Evolutionary conservation across 73 alveolate species (phyloP), one percentile per base, ranked within the genome.

Genomic region (Strombidium stylifer): DNA sequence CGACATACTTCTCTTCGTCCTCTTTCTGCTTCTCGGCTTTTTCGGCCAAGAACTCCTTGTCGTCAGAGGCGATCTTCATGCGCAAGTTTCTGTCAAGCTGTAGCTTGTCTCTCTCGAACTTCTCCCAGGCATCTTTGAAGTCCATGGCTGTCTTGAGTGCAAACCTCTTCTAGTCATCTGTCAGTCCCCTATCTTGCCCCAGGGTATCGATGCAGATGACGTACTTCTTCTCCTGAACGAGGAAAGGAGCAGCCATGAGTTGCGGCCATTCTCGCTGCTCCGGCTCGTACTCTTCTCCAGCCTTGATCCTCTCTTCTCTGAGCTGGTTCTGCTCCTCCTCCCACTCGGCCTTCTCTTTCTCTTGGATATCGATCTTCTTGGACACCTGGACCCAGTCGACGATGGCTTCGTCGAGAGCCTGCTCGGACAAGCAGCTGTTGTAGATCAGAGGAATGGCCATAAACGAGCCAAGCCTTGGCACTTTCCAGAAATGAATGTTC

Each of bases 391-490:
- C 51, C 50, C 77, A 75, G 69, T 93, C 94, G 25, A 80, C 94
- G 26, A 85, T 65, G 0, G 94, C 98, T 40, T 88, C 87, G 42
- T 82, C 88, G 35, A 90, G 68, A 58, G 96, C 83, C 39, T 71
- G 71, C 62, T 92, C 94, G 28, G 61, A 84, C 59, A 81, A 54
- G 45, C 95, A 84, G 0, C 93, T 76, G 44, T 85, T 65, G 71
- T 90, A 93, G 25, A 80, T 75, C 32, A 89, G 81, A 24, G 90
- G 93, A 40, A 90, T 73, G 3, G 97, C 97, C 28, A 90, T 64
- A 58, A 81, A 93, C 5, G 96, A 81, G 14, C 98, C 98, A 31
- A 93, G 84, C 44, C 89, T 87, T 1, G 97, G 97, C 48, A 89
- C 93, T 64, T 91, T 74, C 66, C 89, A 93, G 59, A 84, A 93